Evolutionary conservation across 83 land plant species (phyloP), one percentile per base, ranked within the genome.

Genomic region (Diphasiastrum complanatum): DNA sequence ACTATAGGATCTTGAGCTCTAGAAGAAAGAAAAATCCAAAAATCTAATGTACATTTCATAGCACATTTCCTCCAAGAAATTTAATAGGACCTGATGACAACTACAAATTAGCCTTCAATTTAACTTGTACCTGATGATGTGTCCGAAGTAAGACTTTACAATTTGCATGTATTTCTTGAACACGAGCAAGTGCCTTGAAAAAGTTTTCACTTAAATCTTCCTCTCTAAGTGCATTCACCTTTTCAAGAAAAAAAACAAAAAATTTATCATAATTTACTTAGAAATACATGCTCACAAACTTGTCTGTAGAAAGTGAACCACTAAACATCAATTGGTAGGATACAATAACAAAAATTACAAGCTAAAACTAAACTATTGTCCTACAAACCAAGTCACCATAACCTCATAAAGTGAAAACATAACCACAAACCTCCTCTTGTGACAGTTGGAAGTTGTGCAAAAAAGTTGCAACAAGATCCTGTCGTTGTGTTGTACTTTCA

Each of bases 141-240:
- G 98, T 93, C 72, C 98, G 80, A 1, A 93, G 79, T 46, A 93
- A 71, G 47, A 83, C 67, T 68, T 93, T 93, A 76, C 98, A 93
- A 66, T 93, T 93, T 33, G 86, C 84, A 71, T 93, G 98, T 27
- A 93, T 93, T 72, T 93, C 88, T 64, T 93, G 98, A 36, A 93
- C 98, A 69, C 89, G 98, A 51, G 83, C 46, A 56, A 93, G 81
- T 20, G 96, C 96, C 67, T 89, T 88, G 55, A 93, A 93, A 67
- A 93, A 93, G 62, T 82, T 79, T 26, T 89, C 96, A 78, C 77
- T 80, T 51, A 93, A 31, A 5, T 93, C 92, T 62, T 93, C 96
- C 53, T 85, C 96, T 61, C 91, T 77, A 45, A 93, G 67, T 5
- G 98, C 91, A 72, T 59, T 80, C 27, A 93, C 79, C 96, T 89